These are phyloP conservation scores for Scolecobasidium constrictum DNA, from an alignment of 2,329 filamentous ascomycete species.

Conservation along the genomic window DNA sequence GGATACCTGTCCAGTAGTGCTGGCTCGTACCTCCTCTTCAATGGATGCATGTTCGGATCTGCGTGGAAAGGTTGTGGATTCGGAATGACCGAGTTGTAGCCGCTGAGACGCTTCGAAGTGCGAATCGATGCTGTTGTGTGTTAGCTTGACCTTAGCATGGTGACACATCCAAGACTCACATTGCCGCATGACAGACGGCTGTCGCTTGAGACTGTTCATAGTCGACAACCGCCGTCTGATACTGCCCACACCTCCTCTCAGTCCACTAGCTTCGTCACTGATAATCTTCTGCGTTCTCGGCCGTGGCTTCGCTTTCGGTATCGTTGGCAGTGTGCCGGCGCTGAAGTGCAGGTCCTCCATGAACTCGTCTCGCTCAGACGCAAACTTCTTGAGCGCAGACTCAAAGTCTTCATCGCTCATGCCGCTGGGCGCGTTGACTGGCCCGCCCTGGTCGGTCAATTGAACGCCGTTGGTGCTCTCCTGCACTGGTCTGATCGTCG, in stretches of 20 bases:
- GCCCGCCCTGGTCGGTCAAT: constrained; percentile 2
- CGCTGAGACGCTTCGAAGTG: constrained; percentile 81
- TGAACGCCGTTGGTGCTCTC: background rate
- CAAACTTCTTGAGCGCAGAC: constrained; percentile 84
- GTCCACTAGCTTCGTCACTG: constrained; percentile 47
- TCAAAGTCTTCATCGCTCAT: constrained; percentile 83
- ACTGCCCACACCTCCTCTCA: constrained; percentile 62
- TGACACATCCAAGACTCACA: constrained; percentile 41
- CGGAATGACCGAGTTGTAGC: constrained; percentile 97
- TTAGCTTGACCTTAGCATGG: constrained; percentile 3
- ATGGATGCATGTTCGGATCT: constrained; percentile 87
- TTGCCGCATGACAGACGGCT: constrained; percentile 64
- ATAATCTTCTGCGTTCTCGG: constrained; percentile 74
- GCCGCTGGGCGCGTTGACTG: constrained; percentile 20
- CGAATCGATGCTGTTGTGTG: constrained; percentile 51
- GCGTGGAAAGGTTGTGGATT: constrained; percentile 81
- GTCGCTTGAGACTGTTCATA: constrained; percentile 89
- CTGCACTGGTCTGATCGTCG: constrained; percentile 45
- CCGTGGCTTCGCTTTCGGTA: constrained; percentile 60
- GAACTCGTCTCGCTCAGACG: constrained; percentile 87
- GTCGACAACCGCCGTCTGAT: constrained; percentile 90
- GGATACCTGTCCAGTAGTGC: constrained; percentile 94
- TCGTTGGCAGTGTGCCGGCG: constrained; percentile 55
- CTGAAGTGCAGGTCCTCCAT: constrained; percentile 84
- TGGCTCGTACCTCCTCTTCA: constrained; percentile 89